Base-by-base conservation (phyloP, 106 monocot species). In the Ottelia alismoides region DNA sequence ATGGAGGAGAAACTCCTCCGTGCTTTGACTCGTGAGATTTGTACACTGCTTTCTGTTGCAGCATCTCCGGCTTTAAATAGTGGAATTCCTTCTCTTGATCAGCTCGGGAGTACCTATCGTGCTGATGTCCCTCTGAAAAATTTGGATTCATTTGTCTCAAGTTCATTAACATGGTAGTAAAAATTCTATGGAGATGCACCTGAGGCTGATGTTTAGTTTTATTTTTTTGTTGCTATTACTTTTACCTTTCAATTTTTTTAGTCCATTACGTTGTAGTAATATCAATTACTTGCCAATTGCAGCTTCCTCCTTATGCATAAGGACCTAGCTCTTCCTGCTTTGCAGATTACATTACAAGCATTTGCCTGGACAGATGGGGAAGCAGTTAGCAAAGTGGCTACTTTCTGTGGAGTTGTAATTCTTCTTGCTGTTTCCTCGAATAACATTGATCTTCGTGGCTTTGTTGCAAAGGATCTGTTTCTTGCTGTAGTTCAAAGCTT, bases 1-100 rank as follows among this genome's bases (percentile, higher is more conserved):
- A 96, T 96, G 76, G 96, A 96, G 82, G 96, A 96, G 45, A 89
- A 89, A 64, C 70, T 96, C 29, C 72, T 96, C 12, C 84, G 85
- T 46, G 84, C 72, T 61, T 76, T 89, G 53, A 96, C 96, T 50
- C 68, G 96, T 0, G 96, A 96, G 78, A 72, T 96, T 27, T 79
- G 81, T 58, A 58, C 51, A 23, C 69, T 96, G 63, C 76, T 96
- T 28, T 88, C 79, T 25, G 68, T 74, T 66, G 64, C 85, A 56
- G 88, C 81, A 16, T 82, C 74, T n/a, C 78, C 88, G 19, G 24
- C 51, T 22, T 49, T 85, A 56, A 96, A 96, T 65, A 60, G 20
- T 63, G 82, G 76, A 7, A 68, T 89, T 27, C 88, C 88, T 55
- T 71, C 88, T 2, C 61, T 89, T 30, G 96, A 96, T 11, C 96